Evolutionary conservation across 805 yeast species (phyloP).

Genomic region (Kluyveromyces siamensis): DNA sequence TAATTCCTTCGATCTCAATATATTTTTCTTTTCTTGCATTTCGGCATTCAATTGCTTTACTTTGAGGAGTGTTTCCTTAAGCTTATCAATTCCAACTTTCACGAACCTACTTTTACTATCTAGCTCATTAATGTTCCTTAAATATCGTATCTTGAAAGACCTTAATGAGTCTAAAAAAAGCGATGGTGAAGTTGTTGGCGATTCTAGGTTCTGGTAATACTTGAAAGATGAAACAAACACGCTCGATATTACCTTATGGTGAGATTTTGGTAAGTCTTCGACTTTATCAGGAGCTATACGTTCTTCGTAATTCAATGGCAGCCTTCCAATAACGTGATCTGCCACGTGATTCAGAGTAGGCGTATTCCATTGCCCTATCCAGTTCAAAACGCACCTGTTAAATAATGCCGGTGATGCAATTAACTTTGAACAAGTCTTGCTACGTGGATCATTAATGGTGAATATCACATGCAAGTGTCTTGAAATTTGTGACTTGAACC

Average conservation of each 20-base stretch:
- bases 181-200: constrained; percentile 38
- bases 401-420: constrained; percentile 80
- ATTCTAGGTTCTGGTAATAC: constrained; percentile 4
- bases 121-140: constrained; percentile 36
- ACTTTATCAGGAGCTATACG: constrained; percentile 4
- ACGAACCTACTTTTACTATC: constrained; percentile 66
- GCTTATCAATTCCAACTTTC: constrained; percentile 60
- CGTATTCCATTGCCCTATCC: constrained; percentile 81
- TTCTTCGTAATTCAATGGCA: constrained; percentile 42
- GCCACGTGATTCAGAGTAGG: constrained; percentile 45
- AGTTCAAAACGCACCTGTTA: constrained; percentile 79
- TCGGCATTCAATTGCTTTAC: constrained; percentile 51
- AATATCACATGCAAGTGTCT: constrained; percentile 75
- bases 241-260: constrained; percentile 40
- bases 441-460: constrained; percentile 51
- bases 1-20: constrained; percentile 45
- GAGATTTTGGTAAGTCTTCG: constrained; percentile 11
- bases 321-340: constrained; percentile 27
- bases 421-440: constrained; percentile 32
- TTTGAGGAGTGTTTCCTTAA: constrained; percentile 67
- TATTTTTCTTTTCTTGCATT: constrained; percentile 43
- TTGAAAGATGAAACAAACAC: constrained; percentile 40
- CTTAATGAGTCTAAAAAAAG: constrained; percentile 43
- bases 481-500: constrained; percentile 66
- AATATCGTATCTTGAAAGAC: constrained; percentile 37